Conservation (phyloP, 805 yeast genomes). For the Metschnikowia santaceciliae region DNA sequence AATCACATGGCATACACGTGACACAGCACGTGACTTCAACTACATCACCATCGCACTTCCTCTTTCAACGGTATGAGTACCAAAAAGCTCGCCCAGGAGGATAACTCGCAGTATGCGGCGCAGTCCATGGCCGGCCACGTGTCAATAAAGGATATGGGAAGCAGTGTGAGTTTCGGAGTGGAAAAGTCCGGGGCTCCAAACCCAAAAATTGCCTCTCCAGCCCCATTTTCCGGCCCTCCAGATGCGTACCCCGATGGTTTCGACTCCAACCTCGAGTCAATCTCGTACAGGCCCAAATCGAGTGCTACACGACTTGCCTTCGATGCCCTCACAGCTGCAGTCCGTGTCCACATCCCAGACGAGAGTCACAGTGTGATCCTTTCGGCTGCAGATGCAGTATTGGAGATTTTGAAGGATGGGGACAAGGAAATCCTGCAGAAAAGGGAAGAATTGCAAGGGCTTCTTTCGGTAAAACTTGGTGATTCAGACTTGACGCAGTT, state of each 20-base stretch:
- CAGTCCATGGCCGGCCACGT: constrained; percentile 68
- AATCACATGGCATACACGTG: background rate
- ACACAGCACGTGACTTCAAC: background rate
- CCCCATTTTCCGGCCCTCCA: background rate
- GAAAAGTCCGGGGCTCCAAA: constrained; percentile 6
- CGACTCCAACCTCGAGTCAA: constrained; percentile 35
- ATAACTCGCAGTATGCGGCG: constrained; percentile 52
- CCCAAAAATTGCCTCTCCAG: background rate
- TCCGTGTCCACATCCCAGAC: constrained; percentile 58
- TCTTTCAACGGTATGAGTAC: background rate
- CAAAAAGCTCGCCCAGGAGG: constrained; percentile 26
- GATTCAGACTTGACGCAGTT: constrained; percentile 47
- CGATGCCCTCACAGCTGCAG: constrained; percentile 58
- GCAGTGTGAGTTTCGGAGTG: constrained; percentile 31
- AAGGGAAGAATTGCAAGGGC: constrained; percentile 47
- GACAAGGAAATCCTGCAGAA: constrained; percentile 39
- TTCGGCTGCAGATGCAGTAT: constrained; percentile 65
- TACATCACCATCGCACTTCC: constrained; percentile 2
- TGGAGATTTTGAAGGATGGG: constrained; percentile 52
- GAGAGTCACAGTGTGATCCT: constrained; percentile 69
- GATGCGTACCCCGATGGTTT: background rate
- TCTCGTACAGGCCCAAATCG: constrained; percentile 62
- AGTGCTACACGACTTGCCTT: constrained; percentile 48
- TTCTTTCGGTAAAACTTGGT: constrained; percentile 37
- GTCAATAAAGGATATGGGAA: constrained; percentile 68